A percentile compares a stretch with the other conserved stretches of the same genome.
Evolutionary conservation across 2,329 filamentous ascomycete species (phyloP).

Genomic region (Ambrosiella beaveri): DNA sequence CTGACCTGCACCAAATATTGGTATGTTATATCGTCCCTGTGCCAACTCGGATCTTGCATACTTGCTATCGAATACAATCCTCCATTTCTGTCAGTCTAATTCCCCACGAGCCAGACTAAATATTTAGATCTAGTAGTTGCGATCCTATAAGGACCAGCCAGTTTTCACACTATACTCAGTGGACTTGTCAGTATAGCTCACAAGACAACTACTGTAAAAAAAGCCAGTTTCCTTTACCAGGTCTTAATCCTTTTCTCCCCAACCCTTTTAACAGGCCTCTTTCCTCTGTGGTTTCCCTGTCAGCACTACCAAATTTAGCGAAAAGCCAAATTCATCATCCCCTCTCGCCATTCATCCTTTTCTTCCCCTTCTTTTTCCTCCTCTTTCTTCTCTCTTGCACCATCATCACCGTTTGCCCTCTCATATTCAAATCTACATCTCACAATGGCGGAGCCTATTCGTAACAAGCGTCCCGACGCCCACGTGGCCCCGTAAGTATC

Average conservation of each 20-base stretch:
- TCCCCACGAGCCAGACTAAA: no score
- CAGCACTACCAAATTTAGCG: slow-evolving; percentile 4
- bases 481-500: slow-evolving; percentile 39
- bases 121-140: background rate
- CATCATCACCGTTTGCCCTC: slow-evolving; percentile 13
- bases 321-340: slow-evolving; percentile 14
- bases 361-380: slow-evolving; percentile 17
- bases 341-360: slow-evolving; percentile 18
- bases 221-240: slow-evolving; percentile 1
- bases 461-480: slow-evolving; percentile 42
- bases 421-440: slow-evolving; percentile 14
- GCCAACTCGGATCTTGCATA: no score
- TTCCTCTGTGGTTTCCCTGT: slow-evolving; percentile 6
- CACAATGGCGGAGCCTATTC: slow-evolving; percentile 45
- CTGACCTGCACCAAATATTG: no score
- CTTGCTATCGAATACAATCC: no score
- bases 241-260: slow-evolving; percentile 8
- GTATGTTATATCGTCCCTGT: no score
- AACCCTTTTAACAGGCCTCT: slow-evolving; percentile 8
- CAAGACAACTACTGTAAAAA: no score
- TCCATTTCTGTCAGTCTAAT: no score
- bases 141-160: no score
- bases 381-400: slow-evolving; percentile 18
- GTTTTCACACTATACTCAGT: background rate
- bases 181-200: background rate